Evolutionary conservation across 306 rosid genomes (phyloP), one percentile per base, ranked within the genome.

Genomic region (Styphnolobium japonicum): DNA sequence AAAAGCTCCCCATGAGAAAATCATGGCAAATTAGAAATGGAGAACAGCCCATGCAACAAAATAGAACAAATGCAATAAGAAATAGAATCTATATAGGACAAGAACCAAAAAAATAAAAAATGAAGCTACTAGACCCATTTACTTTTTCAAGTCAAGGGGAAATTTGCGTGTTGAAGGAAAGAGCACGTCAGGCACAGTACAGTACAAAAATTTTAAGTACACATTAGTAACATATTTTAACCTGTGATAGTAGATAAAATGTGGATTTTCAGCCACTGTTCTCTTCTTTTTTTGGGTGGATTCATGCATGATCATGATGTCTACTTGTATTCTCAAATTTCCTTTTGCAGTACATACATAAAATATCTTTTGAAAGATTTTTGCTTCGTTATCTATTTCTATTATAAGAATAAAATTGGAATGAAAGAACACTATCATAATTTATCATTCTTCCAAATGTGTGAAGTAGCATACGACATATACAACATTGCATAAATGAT

Each of bases 351-450:
- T 16, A 52, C 34, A 43, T 39, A 37, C 64, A 63, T 40, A 10
- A 52, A 37, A 53, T 55, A 66, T 42, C 18, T 57, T 75, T 39
- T 49, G 48, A 69, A 70, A 75, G 15, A 3, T 18, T 46, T 19
- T 56, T 31, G 66, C 73, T 49, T 61, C 27, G 36, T 27, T 25
- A 45, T 71, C 62, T 53, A 48, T 51, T 71, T 58, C 43, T 25
- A 56, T 76, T 8, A 45, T 42, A 34, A 49, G 29, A 71, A 85
- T 60, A 42, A 81, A 67, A 66, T 23, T 16, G 37, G 72, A 23
- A 52, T 9, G 61, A 23, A 67, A 19, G 10, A 58, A 31, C 36
- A 78, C 51, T 18, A 65, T 51, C n/a, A 64, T 2, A 49, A 71
- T 18, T 46, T n/a, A 12, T 27, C 64, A 63, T 12, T 34, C 36